Conservation (phyloP, 176 grass and related monocot species). For the Oryza meyeriana region DNA sequence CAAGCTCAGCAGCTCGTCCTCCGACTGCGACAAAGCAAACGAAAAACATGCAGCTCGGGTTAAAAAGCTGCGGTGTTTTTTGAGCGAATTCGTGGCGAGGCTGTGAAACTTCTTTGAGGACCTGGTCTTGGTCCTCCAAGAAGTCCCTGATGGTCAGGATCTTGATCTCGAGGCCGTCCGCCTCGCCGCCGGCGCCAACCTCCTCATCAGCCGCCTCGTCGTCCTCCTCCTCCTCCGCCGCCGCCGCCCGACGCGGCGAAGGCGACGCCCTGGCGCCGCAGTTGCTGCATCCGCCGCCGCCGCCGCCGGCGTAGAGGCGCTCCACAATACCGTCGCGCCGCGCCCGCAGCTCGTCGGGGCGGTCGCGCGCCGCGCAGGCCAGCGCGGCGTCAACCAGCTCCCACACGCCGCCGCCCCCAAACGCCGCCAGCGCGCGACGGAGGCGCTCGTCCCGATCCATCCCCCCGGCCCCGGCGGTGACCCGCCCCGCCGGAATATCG, state of each 20-base stretch:
- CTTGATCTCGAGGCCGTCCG: slow-evolving; percentile 28
- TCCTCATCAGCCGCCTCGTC: not conserved
- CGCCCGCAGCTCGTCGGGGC: slow-evolving; percentile 42
- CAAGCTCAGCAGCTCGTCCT: slow-evolving; percentile 52
- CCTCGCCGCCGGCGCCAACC: not conserved
- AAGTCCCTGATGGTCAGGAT: slow-evolving; percentile 57
- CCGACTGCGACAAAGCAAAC: slow-evolving; percentile 45
- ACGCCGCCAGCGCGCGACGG: slow-evolving; percentile 32
- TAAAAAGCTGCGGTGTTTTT: slow-evolving; percentile 1
- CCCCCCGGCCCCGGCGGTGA: not conserved
- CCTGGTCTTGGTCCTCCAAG: slow-evolving; percentile 65
- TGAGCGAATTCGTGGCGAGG: not conserved
- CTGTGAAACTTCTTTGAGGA: slow-evolving; percentile 8
- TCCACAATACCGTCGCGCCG: slow-evolving; percentile 65
- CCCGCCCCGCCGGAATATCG: not conserved
- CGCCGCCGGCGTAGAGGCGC: slow-evolving; percentile 43
- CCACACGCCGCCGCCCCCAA: slow-evolving; percentile 54
- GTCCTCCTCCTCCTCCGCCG: not conserved
- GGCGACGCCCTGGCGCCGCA: slow-evolving; percentile 11
- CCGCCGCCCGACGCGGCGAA: slow-evolving; percentile 10
- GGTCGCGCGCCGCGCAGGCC: slow-evolving; percentile 34
- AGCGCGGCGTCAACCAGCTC: slow-evolving; percentile 57
- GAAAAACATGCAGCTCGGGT: not conserved
- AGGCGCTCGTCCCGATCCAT: slow-evolving; percentile 68
- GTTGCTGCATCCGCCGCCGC: slow-evolving; percentile 38